These are phyloP conservation scores for Mycena leptocephala DNA, from an alignment of 768 basidiomycete genomes.

Conservation along the genomic window DNA sequence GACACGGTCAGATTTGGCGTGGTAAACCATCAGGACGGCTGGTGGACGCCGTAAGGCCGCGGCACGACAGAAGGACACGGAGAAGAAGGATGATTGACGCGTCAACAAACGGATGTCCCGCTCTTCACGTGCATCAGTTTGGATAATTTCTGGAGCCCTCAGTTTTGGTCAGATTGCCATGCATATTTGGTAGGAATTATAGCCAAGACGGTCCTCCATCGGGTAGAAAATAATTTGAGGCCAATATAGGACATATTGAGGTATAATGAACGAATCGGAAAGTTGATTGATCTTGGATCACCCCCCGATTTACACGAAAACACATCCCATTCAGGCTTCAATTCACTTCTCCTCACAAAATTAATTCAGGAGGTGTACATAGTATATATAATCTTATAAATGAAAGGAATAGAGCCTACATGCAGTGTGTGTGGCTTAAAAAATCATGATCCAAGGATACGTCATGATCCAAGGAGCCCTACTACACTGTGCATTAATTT, in stretches of 20 bases:
- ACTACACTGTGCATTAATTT: conserved; percentile 1
- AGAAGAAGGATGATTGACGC: neutral
- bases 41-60: neutral
- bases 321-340: neutral
- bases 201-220: neutral
- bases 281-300: neutral
- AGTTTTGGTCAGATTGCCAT: neutral
- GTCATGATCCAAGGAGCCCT: neutral
- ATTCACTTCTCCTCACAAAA: neutral
- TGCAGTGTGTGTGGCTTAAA: neutral
- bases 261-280: neutral
- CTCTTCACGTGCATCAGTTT: neutral
- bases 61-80: neutral
- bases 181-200: neutral
- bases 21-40: neutral
- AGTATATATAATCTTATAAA: neutral
- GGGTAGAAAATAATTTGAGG: conserved; percentile 1
- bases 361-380: neutral
- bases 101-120: conserved; percentile 16
- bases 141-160: neutral
- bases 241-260: neutral
- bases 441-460: neutral
- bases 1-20: conserved; percentile 15
- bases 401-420: neutral
- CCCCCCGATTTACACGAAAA: neutral